Evolutionary conservation across 2,329 filamentous ascomycete genomes (phyloP), one percentile per base, ranked within the genome.

Genomic region (Dactylellina drechsleri): DNA sequence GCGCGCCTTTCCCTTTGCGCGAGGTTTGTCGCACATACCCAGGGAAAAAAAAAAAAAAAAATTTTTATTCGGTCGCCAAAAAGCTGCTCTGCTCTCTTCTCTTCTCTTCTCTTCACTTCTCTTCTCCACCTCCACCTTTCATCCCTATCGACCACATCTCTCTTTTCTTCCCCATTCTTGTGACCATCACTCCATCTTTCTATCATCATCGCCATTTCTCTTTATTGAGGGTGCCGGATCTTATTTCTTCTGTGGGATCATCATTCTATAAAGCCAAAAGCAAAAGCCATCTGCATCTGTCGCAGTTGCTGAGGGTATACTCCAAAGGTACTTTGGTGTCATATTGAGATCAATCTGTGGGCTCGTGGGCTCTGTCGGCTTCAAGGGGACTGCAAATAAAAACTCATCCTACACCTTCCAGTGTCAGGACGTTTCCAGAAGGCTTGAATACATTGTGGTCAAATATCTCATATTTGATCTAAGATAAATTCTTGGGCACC

Each of bases 301-400:
- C 62, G 70, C 70, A 54, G 68, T 61, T 59, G 58, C 64, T 66
- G 53, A 50, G 66, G 56, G 56, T 41, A 64, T 66, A 66, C 60
- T 66, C 57, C 45, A 62, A 74, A 62, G 70, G 70, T 73, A 66
- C 49, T 15, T 61, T 43, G 36, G 52, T 75, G 71, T 67, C 62
- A 61, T 16, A 67, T 66, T 58, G 62, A 66, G 50, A 56, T 40
- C 31, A 53, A 61, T 66, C 71, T 68, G 71, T 68, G 64, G 71
- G 71, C 71, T 75, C 59, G 71, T 75, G 71, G 71, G 71, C 71
- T 68, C 70, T 68, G 71, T 75, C 65, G 71, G 71, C 71, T 75
- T 75, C 71, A 18, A 75, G 64, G 71, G 71, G 66, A 75, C 59
- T 68, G 43, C 64, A 54, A 43, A 68, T 68, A 60, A 67, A 66